phyloP scores from a whole-genome alignment of 257 asterid genomes.

The Echites panduratus region DNA sequence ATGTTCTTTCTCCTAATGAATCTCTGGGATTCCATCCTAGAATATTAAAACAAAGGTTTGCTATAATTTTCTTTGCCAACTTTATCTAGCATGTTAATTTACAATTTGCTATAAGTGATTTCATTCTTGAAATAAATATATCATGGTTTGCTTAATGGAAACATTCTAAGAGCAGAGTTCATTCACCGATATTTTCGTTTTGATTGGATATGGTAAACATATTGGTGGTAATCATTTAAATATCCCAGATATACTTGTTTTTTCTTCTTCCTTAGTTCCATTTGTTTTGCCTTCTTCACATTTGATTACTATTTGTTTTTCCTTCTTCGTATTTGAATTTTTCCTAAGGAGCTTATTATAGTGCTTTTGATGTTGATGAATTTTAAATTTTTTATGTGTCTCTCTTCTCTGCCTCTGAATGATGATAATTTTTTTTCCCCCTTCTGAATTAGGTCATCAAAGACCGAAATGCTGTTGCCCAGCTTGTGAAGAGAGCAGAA shows the following conservation, averaged over 20 bases:
- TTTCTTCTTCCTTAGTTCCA: background rate
- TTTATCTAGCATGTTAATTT: background rate
- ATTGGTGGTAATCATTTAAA: background rate
- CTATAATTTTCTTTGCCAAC: background rate
- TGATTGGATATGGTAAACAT: background rate
- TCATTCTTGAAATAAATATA: background rate
- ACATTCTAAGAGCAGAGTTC: background rate
- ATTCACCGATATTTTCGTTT: background rate
- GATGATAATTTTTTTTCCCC: background rate
- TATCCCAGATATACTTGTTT: background rate
- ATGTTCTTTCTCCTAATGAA: background rate
- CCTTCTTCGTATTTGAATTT: too few species aligned
- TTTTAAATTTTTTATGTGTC: background rate
- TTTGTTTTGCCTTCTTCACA: background rate
- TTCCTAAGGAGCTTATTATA: too few species aligned
- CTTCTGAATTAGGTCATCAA: conserved; percentile 43
- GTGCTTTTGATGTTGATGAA: background rate
- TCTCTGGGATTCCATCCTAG: background rate
- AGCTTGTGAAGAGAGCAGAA: conserved; percentile 74
- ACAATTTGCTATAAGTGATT: background rate
- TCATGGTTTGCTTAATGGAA: background rate
- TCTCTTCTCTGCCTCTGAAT: background rate
- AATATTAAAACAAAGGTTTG: background rate
- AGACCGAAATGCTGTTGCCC: conserved; percentile 54
- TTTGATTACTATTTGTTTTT: background rate